Percentiles rank a stretch among this genome's conserved stretches.
phyloP scores from a whole-genome alignment of 1,284 basidiomycete genomes.

The Microbotryum intermedium region DNA sequence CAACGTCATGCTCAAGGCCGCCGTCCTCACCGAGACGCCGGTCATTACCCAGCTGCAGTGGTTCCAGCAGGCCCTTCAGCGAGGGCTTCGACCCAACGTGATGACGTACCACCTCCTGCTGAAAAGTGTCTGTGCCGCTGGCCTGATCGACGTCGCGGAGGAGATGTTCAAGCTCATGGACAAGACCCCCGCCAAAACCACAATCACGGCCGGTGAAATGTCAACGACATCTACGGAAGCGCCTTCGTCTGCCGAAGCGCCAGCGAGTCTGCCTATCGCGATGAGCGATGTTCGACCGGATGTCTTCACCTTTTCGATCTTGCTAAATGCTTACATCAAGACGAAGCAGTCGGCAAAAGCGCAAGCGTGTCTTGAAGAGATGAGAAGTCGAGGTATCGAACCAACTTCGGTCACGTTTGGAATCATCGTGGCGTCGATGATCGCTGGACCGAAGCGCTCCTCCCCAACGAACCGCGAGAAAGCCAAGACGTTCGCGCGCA shows the following conservation, averaged over 20 bases:
- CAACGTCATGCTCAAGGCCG: slow-evolving; percentile 77
- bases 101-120: slow-evolving; percentile 69
- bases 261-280: slow-evolving; percentile 7
- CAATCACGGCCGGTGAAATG: too few relatives aligned
- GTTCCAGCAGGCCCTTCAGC: slow-evolving; percentile 53
- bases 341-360: slow-evolving; percentile 52
- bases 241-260: neutral
- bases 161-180: slow-evolving; percentile 65
- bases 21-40: slow-evolving; percentile 70
- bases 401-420: slow-evolving; percentile 65
- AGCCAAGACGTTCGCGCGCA: slow-evolving; percentile 15
- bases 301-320: slow-evolving; percentile 64
- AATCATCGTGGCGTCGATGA: slow-evolving; percentile 59
- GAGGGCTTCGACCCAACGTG: slow-evolving; percentile 51
- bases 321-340: slow-evolving; percentile 71
- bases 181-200: neutral
- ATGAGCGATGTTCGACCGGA: slow-evolving; percentile 34
- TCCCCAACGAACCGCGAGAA: slow-evolving; percentile 33
- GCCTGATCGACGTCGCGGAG: slow-evolving; percentile 57
- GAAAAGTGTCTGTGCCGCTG: slow-evolving; percentile 72
- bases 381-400: slow-evolving; percentile 57
- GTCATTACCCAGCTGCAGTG: slow-evolving; percentile 57
- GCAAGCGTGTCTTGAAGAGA: slow-evolving; percentile 62
- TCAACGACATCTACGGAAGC: neutral
- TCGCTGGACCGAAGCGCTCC: slow-evolving; percentile 18